Base-by-base conservation (phyloP, 2,329 filamentous ascomycete genomes). In the Diaporthe sp. region DNA sequence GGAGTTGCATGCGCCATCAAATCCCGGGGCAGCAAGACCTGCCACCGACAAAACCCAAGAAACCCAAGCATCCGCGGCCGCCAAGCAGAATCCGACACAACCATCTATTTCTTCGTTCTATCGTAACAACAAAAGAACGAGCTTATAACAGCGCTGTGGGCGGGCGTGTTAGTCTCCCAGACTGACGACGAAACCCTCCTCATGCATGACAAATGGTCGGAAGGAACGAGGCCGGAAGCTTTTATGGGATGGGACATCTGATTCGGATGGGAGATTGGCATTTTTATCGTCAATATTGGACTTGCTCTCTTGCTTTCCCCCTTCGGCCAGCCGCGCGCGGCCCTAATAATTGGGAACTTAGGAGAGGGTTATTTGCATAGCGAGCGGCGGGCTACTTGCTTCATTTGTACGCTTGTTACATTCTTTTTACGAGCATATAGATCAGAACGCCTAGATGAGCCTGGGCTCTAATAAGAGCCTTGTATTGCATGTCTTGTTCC, bases 331-430 rank as follows among this genome's bases (percentile, higher is more conserved):
- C 47, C 33, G 33, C n/a, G 54, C 15, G 8, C 13, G 47, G 64
- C 33, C 47, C 28, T 40, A 68, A 68, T 54, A 25, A 28, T n/a
- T 54, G 47, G 64, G 64, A 68, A 40, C 47, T 52, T 68, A 47
- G n/a, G 64, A 68, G 50, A 10, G 40, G 33, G 2, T 28, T 54
- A 68, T 68, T 17, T 68, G 64, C 64, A 68, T 68, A 68, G 64
- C 64, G 64, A 54, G 64, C 64, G 64, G 64, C 64, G 64, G 64
- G 47, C 64, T 68, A 54, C 64, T 68, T 68, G 64, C 64, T 68
- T 68, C 33, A 52, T 54, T 15, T 54, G 64, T 68, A 54, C 25
- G 47, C 64, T 52, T 54, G 35, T 68, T 52, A 30, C 45, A 54
- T 40, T 1, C 30, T 68, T 68, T 15, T 52, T 17, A 54, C 33